Evolutionary conservation across 495 filamentous ascomycete species (phyloP), one percentile per base, ranked within the genome.

Genomic region (Neurospora sp.): DNA sequence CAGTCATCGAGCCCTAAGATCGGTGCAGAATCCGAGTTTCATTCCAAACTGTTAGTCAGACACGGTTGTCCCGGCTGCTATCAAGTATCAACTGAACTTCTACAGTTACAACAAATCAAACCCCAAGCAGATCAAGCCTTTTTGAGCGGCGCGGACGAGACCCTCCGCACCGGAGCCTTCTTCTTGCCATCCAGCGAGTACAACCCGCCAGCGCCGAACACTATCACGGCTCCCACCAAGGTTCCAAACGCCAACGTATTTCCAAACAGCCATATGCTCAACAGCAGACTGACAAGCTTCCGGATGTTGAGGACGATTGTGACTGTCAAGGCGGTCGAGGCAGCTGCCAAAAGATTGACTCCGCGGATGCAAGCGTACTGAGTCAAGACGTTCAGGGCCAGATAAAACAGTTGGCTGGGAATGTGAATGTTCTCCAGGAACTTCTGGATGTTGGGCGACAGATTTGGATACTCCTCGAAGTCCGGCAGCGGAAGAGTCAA

Each of bases 341-440:
- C 89, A 0, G 94, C 92, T 1, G 91, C 92, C 4, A 99, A 85
- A 22, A 97, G 87, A 76, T 99, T 98, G 41, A 99, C 96, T 2
- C 96, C 96, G 5, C 94, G 91, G 74, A 98, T 97, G 79, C 96
- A 99, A 22, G 92, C 85, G 78, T 97, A 96, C 81, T 99, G 96
- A 38, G 96, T 99, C 53, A 96, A 74, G 1, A 94, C 92, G 81
- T 98, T 99, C 75, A 93, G 83, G 5, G 87, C 74, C 31, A 97
- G 84, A 75, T 89, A 93, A 39, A 90, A 84, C 2, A 97, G 81
- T 75, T 93, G 91, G 48, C 86, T 90, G 1, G 94, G 94, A 16
- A 93, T 83, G 39, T 80, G 78, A 44, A 85, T 82, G 3, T 74
- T 77, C 68, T 83, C 80, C 16, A 83, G 44, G 18, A 77, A 80